phyloP scores from a whole-genome alignment of 2,329 filamentous ascomycete species.

The Metarhizium guizhouense region DNA sequence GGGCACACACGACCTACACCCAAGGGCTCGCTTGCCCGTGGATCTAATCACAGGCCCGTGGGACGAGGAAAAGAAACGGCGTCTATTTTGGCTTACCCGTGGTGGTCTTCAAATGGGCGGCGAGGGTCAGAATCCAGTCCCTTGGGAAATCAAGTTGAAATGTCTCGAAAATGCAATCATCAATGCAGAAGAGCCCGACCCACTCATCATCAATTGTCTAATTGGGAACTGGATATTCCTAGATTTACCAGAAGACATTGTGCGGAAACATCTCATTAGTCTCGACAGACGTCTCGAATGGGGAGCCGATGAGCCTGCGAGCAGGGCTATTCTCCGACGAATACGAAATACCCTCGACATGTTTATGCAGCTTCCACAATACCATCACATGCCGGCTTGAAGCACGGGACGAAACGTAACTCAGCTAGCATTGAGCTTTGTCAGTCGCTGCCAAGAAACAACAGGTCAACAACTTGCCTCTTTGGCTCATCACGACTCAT shows the following conservation, averaged over 20 bases:
- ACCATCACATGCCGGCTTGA: not conserved
- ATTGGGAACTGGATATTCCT: conserved; percentile 17
- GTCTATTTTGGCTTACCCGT: conserved; percentile 37
- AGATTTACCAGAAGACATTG: conserved; percentile 20
- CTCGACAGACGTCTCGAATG: conserved; percentile 21
- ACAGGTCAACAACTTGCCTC: too few relatives aligned
- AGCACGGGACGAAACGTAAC: not conserved
- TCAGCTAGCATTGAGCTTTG: not conserved
- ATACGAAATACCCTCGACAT: conserved; percentile 4
- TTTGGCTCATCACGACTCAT: too few relatives aligned
- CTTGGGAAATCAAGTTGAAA: conserved; percentile 33
- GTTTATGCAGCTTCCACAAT: conserved; percentile 7
- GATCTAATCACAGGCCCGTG: conserved; percentile 32
- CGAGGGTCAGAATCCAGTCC: conserved; percentile 13
- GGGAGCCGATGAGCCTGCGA: conserved; percentile 17
- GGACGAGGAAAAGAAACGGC: conserved; percentile 27
- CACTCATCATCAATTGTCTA: conserved; percentile 22
- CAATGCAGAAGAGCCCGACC: conserved; percentile 17
- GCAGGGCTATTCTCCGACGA: conserved; percentile 16
- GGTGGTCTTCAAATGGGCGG: conserved; percentile 25
- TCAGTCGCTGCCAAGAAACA: not conserved
- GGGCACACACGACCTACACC: conserved; percentile 28
- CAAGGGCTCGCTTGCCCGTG: conserved; percentile 28
- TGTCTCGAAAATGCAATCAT: conserved; percentile 28
- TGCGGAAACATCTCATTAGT: conserved; percentile 15